These are phyloP conservation scores for Papiliotrema fonsecae DNA, from an alignment of 1,284 basidiomycete genomes.

Conservation along the genomic window DNA sequence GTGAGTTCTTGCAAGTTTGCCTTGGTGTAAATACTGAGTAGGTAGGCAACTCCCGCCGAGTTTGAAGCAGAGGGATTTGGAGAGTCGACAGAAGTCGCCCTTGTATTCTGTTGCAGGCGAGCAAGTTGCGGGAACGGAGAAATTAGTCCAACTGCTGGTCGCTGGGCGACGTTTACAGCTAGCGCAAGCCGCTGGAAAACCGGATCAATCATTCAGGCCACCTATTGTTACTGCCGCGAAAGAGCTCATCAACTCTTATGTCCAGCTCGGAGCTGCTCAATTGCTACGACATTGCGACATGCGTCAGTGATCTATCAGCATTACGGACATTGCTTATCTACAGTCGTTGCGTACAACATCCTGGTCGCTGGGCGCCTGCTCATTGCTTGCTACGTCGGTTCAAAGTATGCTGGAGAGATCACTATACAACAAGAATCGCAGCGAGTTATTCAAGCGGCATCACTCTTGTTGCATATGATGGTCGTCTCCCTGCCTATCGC, in stretches of 20 bases:
- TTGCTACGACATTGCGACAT: slow-evolving; percentile 3
- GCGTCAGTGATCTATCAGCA: background rate
- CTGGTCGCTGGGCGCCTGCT: slow-evolving; percentile 1
- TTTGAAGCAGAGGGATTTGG: background rate
- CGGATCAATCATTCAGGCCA: background rate
- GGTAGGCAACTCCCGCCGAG: slow-evolving; percentile 2
- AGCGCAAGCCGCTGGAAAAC: background rate
- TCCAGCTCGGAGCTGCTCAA: slow-evolving; percentile 2
- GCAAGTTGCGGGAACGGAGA: slow-evolving; percentile 3
- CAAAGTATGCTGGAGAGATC: slow-evolving; percentile 2
- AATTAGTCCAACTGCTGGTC: background rate
- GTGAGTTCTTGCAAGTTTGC: background rate
- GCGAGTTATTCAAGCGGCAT: slow-evolving; percentile 1
- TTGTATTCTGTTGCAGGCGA: slow-evolving; percentile 3
- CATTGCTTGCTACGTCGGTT: slow-evolving; percentile 2
- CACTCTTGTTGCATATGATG: slow-evolving; percentile 3
- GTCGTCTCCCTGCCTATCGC: slow-evolving; percentile 1
- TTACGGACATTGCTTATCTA: background rate
- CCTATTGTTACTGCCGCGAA: background rate
- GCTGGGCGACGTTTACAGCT: background rate
- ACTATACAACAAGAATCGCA: slow-evolving; percentile 1
- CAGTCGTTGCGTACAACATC: slow-evolving; percentile 4
- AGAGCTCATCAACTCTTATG: slow-evolving; percentile 3
- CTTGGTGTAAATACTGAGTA: background rate
- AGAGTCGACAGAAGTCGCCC: slow-evolving; percentile 1